Evolutionary conservation across 2,329 filamentous ascomycete species (phyloP).

Genomic region (Fusarium temperatum): DNA sequence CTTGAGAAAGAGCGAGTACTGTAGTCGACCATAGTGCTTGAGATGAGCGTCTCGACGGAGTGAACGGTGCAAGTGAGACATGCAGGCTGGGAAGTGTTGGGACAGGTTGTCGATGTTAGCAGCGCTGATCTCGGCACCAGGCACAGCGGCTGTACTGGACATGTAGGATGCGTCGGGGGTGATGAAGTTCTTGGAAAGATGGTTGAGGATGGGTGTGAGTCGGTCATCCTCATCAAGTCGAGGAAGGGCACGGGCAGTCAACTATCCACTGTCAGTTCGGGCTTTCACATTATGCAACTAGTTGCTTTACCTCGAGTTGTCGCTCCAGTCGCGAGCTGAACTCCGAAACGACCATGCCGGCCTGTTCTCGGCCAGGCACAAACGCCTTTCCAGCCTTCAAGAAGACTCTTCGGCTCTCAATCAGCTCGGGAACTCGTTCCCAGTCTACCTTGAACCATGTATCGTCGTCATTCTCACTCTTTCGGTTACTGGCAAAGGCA

Average conservation of each 20-base stretch:
- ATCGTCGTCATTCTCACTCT: constrained; percentile 72
- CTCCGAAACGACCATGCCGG: constrained; percentile 88
- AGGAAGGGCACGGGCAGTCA: constrained; percentile 90
- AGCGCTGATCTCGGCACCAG: constrained; percentile 79
- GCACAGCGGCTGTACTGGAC: constrained; percentile 68
- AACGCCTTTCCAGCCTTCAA: constrained; percentile 86
- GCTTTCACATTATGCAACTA: too few relatives aligned
- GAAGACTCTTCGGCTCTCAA: constrained; percentile 81
- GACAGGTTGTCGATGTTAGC: constrained; percentile 82
- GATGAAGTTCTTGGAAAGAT: constrained; percentile 95
- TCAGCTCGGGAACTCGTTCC: constrained; percentile 89
- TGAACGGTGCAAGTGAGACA: constrained; percentile 88
- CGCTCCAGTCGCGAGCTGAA: constrained; percentile 83
- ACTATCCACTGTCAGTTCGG: constrained; percentile 53
- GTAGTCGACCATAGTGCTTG: constrained; percentile 91
- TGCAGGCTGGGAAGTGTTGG: constrained; percentile 88
- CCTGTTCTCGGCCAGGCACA: constrained; percentile 86
- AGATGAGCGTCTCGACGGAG: constrained; percentile 89
- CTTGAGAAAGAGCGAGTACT: constrained; percentile 97
- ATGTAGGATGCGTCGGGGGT: constrained; percentile 86
- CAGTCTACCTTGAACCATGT: constrained; percentile 97
- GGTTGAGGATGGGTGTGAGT: constrained; percentile 71
- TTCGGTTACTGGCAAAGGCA: constrained; percentile 54
- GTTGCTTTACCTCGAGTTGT: constrained; percentile 75
- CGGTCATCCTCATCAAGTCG: constrained; percentile 96